phyloP scores from a whole-genome alignment of 495 filamentous ascomycete genomes.

The Podospora pseudocomata region DNA sequence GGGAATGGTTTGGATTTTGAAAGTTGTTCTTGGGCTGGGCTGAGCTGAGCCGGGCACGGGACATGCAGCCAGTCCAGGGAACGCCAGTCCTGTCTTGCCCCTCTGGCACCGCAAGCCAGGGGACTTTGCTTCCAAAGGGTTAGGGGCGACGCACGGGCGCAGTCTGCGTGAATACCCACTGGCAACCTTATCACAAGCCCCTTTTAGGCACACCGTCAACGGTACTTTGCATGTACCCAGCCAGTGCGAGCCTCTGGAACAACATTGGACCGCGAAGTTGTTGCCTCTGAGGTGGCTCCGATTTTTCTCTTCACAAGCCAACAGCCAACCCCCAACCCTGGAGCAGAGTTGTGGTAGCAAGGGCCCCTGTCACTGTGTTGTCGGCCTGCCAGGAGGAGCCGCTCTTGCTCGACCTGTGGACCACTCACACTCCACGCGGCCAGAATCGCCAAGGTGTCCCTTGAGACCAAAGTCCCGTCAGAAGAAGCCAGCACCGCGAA shows the following conservation, averaged over 20 bases:
- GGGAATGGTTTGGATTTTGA: conserved; percentile 36
- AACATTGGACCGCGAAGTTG: conserved; percentile 26
- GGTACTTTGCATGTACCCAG: conserved; percentile 17
- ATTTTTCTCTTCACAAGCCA: conserved; percentile 18
- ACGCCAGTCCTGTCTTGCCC: conserved; percentile 17
- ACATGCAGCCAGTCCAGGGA: conserved; percentile 3
- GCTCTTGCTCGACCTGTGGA: not conserved
- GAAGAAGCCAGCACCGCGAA: conserved; percentile 22
- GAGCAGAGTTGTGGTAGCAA: not conserved
- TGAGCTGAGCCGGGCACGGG: conserved; percentile 22
- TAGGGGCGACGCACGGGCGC: conserved; percentile 12
- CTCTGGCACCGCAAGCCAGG: conserved; percentile 9
- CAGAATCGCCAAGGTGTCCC: conserved; percentile 31
- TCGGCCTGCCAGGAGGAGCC: conserved; percentile 5
- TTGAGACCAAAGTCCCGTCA: conserved; percentile 8
- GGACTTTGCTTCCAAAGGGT: conserved; percentile 12
- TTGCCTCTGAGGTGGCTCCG: not conserved
- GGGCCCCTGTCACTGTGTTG: not conserved
- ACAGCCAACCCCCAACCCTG: conserved; percentile 11
- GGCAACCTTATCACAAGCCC: conserved; percentile 30
- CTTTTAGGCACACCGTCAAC: conserved; percentile 6
- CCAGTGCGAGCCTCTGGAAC: conserved; percentile 16
- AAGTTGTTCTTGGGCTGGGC: conserved; percentile 38
- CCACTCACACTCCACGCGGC: no score
- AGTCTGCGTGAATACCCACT: conserved; percentile 12